Evolutionary conservation across 202 grass and related monocot genomes (phyloP), one percentile per base, ranked within the genome.

Genomic region (Carex sylvatica): DNA sequence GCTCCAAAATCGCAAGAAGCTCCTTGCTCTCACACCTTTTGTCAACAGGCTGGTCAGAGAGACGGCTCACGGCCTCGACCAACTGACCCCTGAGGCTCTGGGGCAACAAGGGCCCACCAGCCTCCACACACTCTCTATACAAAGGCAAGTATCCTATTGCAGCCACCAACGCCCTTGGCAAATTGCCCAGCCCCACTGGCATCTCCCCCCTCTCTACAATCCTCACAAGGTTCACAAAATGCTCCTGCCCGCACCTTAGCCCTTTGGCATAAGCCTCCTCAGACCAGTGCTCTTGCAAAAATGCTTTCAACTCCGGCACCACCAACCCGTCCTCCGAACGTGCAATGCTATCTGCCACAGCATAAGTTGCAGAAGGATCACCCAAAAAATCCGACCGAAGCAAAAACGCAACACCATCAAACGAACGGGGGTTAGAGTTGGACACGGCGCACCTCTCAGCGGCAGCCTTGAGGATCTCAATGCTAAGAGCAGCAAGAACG

Each of bases 41-140:
- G 46, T 93, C 91, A 23, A 93, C 73, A 49, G 78, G 78, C 83
- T 20, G 28, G n/a, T 88, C 88, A 61, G 84, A 80, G 0, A 99
- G 83, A 88, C 93, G 93, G 31, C 77, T 88, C 49, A 90, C 91
- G 30, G 93, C 96, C 85, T 99, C 96, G n/a, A 96, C 78, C 66
- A 99, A 93, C 86, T 96, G 92, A 56, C 96, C 93, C 90, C 96
- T 92, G 65, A 99, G 85, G 73, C 87, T 99, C 47, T 99, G 96
- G 0, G 92, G 91, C 89, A 99, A 75, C 28, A 99, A 71, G 52
- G 24, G 84, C 26, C 91, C 96, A 63, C 85, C 85, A 6, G 84
- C 82, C 74, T 87, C 52, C 2, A 88, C 51, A 65, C 96, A 99
- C 64, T 99, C 96, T 78, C 79, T 96, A 55, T 96, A 93, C 69